A percentile compares a stretch with the other conserved stretches of the same genome.
phyloP scores from a whole-genome alignment of 1,139 yeast species.

The Debaryomycetaceae sp. region DNA sequence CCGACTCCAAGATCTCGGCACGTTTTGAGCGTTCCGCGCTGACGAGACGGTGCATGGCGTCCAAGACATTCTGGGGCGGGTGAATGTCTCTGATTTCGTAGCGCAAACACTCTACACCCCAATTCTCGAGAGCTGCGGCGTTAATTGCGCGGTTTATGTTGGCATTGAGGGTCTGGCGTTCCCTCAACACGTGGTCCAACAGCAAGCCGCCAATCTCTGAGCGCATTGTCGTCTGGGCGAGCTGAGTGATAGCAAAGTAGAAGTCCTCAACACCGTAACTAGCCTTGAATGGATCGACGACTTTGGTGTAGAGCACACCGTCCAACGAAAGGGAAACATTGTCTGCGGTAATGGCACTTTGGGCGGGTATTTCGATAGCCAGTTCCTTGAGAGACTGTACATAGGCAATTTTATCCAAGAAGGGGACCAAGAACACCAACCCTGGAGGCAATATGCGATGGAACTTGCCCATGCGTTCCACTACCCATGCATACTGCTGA shows the following conservation, averaged over 20 bases:
- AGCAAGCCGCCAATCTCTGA: slow-evolving; percentile 79
- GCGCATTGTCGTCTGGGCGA: slow-evolving; percentile 88
- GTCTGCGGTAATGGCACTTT: slow-evolving; percentile 78
- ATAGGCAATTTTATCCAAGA: slow-evolving; percentile 66
- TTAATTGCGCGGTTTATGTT: slow-evolving; percentile 73
- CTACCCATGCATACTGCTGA: slow-evolving; percentile 86
- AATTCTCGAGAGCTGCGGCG: slow-evolving; percentile 66
- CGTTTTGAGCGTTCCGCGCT: slow-evolving; percentile 78
- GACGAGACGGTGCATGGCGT: slow-evolving; percentile 87
- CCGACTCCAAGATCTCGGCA: slow-evolving; percentile 79
- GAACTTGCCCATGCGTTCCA: slow-evolving; percentile 86
- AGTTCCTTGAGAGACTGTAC: slow-evolving; percentile 75
- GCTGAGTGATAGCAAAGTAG: slow-evolving; percentile 72
- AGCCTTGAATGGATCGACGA: slow-evolving; percentile 75
- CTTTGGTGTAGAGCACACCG: slow-evolving; percentile 71
- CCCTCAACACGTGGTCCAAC: slow-evolving; percentile 66
- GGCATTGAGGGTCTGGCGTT: slow-evolving; percentile 59
- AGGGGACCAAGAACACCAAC: slow-evolving; percentile 59
- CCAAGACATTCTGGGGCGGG: slow-evolving; percentile 79
- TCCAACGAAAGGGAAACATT: slow-evolving; percentile 79
- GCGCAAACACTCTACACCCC: slow-evolving; percentile 82
- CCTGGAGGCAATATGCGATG: slow-evolving; percentile 70
- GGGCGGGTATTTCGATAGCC: slow-evolving; percentile 76
- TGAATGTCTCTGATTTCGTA: slow-evolving; percentile 84
- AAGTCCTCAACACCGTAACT: slow-evolving; percentile 85